Percentiles rank a stretch among this genome's conserved stretches.
Conservation (phyloP, 441 rosid species). For the Metrosideros polymorpha region DNA sequence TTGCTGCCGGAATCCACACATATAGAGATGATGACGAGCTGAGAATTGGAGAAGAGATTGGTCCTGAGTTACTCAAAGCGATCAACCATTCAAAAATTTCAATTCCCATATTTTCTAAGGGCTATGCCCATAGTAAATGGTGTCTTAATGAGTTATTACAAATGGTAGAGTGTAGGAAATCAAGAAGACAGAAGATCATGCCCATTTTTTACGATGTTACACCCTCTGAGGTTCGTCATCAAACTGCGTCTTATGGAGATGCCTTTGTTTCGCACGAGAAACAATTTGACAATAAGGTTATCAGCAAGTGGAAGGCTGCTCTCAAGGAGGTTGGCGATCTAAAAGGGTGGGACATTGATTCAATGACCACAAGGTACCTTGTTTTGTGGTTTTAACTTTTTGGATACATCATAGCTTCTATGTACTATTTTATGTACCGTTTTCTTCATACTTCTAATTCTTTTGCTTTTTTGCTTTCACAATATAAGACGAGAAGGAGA, state of each 20-base stretch:
- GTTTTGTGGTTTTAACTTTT: background rate
- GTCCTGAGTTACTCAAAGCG: background rate
- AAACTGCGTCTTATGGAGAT: background rate
- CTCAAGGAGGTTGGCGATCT: background rate
- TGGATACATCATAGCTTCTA: background rate
- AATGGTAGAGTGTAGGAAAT: background rate
- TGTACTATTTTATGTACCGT: rapidly evolving
- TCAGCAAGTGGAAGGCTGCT: background rate
- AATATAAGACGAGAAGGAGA: background rate
- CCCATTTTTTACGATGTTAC: background rate
- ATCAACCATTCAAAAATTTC: background rate
- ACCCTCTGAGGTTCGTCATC: background rate
- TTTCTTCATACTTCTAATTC: background rate
- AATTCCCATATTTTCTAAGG: background rate
- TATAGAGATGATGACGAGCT: background rate
- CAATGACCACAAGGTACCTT: background rate
- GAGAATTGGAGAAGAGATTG: background rate
- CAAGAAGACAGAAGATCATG: background rate
- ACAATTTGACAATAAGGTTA: background rate
- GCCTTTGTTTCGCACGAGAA: background rate
- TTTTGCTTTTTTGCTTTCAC: background rate
- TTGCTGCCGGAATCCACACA: background rate
- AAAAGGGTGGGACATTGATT: background rate
- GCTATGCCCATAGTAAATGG: background rate
- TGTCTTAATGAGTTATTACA: background rate